Evolutionary conservation across 768 basidiomycete genomes (phyloP).

Genomic region (Mycena sanguinolenta): DNA sequence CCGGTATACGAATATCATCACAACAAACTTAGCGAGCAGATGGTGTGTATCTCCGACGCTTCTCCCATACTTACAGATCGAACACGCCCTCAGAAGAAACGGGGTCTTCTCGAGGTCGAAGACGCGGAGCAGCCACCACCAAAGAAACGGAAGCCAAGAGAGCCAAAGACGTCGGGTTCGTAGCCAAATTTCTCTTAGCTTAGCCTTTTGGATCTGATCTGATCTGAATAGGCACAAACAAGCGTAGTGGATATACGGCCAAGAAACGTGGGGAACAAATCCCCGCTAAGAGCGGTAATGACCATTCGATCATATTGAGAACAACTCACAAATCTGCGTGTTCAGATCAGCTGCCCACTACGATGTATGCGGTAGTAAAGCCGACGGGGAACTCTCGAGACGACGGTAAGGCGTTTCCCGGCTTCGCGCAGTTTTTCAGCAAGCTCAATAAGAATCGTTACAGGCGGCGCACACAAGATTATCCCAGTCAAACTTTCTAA

Average conservation of each 20-base stretch:
- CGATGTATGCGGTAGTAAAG: conserved; percentile 17
- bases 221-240: conserved; percentile 56
- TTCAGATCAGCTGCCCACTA: conserved; percentile 16
- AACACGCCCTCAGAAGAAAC: conserved; percentile 25
- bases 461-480: conserved; percentile 30
- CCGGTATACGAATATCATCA: conserved; percentile 38
- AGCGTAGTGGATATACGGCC: conserved; percentile 72
- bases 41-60: conserved; percentile 39
- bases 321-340: conserved; percentile 11
- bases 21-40: conserved; percentile 38
- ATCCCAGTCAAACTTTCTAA: conserved; percentile 33
- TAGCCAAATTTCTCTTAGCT: conserved; percentile 1
- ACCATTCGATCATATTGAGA: conserved; percentile 22
- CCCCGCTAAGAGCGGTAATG: conserved; percentile 72
- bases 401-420: conserved; percentile 8
- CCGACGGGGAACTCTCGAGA: neutral
- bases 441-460: conserved; percentile 11
- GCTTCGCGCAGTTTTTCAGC: neutral
- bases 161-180: conserved; percentile 18
- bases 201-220: conserved; percentile 17
- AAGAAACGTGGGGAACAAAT: conserved; percentile 82
- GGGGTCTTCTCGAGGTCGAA: conserved; percentile 20
- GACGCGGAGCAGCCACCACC: conserved; percentile 32
- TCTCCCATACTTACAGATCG: conserved; percentile 18
- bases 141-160: conserved; percentile 25